Evolutionary conservation across 179 eudicot species (phyloP).

Genomic region (Drosera spatulata): DNA sequence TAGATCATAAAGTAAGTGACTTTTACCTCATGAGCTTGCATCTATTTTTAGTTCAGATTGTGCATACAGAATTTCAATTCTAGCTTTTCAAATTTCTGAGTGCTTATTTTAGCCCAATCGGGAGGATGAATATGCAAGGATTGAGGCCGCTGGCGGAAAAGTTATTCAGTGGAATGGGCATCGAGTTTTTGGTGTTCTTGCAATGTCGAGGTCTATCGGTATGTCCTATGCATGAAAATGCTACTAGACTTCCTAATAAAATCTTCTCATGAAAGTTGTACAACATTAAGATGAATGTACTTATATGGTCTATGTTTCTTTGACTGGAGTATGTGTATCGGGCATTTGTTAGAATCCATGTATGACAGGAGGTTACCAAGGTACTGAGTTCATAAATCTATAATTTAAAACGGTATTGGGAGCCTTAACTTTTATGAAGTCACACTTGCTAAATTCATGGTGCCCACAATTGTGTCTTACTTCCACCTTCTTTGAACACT

Average conservation of each 20-base stretch:
- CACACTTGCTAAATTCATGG: too few species aligned
- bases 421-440: too few species aligned
- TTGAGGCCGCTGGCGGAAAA: constrained; percentile 45
- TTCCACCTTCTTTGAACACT: too few species aligned
- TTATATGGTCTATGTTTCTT: too few species aligned
- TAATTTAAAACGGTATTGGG: too few species aligned
- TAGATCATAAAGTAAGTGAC: constrained; percentile 42
- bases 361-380: too few species aligned
- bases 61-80: neutral
- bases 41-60: neutral
- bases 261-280: neutral
- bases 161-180: constrained; percentile 55
- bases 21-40: neutral
- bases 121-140: constrained; percentile 51
- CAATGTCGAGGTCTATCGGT: constrained; percentile 54
- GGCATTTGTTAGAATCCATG: too few species aligned
- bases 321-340: too few species aligned
- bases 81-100: neutral
- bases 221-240: constrained; percentile 2
- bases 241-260: neutral
- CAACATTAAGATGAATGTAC: too few species aligned
- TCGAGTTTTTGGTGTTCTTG: constrained; percentile 53
- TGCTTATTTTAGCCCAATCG: constrained; percentile 29
- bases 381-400: too few species aligned
- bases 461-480: too few species aligned